Evolutionary conservation across 129 eudicot species (phyloP).

Genomic region (Solidago caesia): DNA sequence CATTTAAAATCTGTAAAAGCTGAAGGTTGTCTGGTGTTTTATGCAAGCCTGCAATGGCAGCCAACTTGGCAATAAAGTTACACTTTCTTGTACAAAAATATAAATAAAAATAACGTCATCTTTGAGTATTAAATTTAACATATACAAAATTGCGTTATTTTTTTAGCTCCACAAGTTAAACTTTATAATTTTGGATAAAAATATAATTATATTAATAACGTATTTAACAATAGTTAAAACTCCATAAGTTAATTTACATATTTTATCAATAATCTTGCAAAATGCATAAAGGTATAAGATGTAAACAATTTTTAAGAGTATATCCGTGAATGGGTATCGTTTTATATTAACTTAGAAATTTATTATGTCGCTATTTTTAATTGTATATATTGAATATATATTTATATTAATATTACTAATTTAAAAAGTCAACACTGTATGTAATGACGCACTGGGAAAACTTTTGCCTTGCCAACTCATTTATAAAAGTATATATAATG

Average conservation of each 20-base stretch:
- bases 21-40: slow-evolving; percentile 41
- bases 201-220: too few species aligned
- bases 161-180: too few species aligned
- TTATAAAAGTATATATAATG: slow-evolving; percentile 16
- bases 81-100: background rate
- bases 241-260: too few species aligned
- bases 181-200: too few species aligned
- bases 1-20: slow-evolving; percentile 37
- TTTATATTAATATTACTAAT: background rate
- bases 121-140: background rate
- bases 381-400: too few species aligned
- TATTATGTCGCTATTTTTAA: too few species aligned
- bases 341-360: too few species aligned
- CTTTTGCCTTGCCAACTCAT: slow-evolving; percentile 40
- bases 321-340: too few species aligned
- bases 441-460: slow-evolving; percentile 27
- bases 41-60: slow-evolving; percentile 42
- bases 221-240: too few species aligned
- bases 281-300: too few species aligned
- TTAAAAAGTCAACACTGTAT: slow-evolving; percentile 33
- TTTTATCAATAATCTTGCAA: too few species aligned
- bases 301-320: too few species aligned
- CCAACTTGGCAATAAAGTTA: slow-evolving; percentile 30
- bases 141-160: background rate
- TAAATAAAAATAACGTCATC: background rate